Evolutionary conservation across 2,329 filamentous ascomycete genomes (phyloP).

Genomic region (Orbilia blumenaviensis): DNA sequence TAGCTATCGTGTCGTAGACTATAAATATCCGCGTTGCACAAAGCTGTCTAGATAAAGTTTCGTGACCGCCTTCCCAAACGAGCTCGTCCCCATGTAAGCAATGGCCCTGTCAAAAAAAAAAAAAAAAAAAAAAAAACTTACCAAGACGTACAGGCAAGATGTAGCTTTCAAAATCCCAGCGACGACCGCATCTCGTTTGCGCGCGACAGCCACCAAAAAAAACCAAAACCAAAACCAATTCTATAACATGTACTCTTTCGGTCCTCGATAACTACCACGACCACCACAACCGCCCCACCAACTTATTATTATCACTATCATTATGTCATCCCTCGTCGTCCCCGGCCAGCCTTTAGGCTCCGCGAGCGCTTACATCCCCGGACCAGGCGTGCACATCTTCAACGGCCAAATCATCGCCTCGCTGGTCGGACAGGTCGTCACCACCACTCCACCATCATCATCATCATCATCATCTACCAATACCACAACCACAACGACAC

Average conservation of each 20-base stretch:
- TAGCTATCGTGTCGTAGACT: not conserved
- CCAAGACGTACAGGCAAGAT: no score
- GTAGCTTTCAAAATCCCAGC: no score
- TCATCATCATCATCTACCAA: slow-evolving; percentile 63
- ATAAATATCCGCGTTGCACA: slow-evolving; percentile 17
- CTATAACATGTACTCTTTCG: no score
- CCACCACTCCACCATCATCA: slow-evolving; percentile 62
- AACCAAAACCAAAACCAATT: no score
- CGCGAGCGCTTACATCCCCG: slow-evolving; percentile 73
- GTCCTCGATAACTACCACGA: slow-evolving; percentile 7
- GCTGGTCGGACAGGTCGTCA: slow-evolving; percentile 63
- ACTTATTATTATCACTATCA: no score
- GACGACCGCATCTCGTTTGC: no score
- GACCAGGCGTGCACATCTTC: slow-evolving; percentile 84
- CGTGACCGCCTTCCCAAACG: not conserved
- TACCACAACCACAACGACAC: slow-evolving; percentile 65
- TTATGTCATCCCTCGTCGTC: slow-evolving; percentile 67
- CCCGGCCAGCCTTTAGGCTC: slow-evolving; percentile 84
- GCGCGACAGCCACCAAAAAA: no score
- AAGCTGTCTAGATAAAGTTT: slow-evolving; percentile 29
- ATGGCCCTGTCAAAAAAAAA: no score
- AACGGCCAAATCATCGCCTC: slow-evolving; percentile 77
- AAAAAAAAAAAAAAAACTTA: no score
- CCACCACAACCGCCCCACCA: not conserved
- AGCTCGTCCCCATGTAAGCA: no score